phyloP scores from a whole-genome alignment of 345 rosid species.

The Zanthoxylum bungeanum region DNA sequence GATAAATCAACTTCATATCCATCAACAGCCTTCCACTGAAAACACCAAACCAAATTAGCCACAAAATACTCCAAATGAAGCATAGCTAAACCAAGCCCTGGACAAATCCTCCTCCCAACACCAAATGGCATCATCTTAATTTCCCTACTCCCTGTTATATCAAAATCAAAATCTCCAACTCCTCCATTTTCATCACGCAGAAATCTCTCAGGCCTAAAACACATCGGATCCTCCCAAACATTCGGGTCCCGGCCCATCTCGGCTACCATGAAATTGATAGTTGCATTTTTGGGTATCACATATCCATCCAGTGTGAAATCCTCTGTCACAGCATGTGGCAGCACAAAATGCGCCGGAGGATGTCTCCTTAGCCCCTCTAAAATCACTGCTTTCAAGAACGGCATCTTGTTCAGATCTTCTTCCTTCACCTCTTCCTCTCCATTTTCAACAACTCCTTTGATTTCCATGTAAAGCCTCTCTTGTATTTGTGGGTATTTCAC shows the following conservation, averaged over 20 bases:
- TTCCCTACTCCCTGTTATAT: slow-evolving; percentile 10
- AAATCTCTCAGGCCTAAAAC: slow-evolving; percentile 10
- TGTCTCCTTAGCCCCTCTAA: slow-evolving; percentile 11
- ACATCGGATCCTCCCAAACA: slow-evolving; percentile 14
- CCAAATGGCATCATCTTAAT: slow-evolving; percentile 14
- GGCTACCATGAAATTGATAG: slow-evolving; percentile 9
- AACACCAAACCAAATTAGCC: neutral
- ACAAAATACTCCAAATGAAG: slow-evolving; percentile 6
- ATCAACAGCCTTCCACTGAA: neutral
- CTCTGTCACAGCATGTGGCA: slow-evolving; percentile 8
- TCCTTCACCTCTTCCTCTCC: neutral
- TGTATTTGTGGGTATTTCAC: neutral
- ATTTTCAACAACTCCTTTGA: neutral
- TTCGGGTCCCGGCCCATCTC: slow-evolving; percentile 16
- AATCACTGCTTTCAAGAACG: slow-evolving; percentile 1
- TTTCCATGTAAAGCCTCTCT: neutral
- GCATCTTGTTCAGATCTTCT: neutral
- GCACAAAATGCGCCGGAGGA: slow-evolving; percentile 11
- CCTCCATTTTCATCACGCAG: neutral
- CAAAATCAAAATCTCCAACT: neutral
- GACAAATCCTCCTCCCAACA: slow-evolving; percentile 7
- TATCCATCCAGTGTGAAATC: neutral
- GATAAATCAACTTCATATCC: neutral
- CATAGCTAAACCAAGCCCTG: neutral
- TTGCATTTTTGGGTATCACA: neutral